Evolutionary conservation across 257 asterid genomes (phyloP).

Genomic region (Salvia rosmarinus): DNA sequence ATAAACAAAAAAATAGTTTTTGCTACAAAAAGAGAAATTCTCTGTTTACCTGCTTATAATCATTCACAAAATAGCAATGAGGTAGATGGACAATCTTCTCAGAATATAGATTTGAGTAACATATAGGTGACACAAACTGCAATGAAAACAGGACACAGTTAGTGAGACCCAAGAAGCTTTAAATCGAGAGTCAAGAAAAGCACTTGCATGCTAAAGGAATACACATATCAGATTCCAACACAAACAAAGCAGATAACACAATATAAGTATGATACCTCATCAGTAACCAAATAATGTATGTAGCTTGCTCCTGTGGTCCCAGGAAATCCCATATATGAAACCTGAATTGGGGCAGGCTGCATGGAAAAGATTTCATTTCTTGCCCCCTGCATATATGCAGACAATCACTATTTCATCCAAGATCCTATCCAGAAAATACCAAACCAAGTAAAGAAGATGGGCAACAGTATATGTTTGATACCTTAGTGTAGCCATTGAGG

Average conservation of each 20-base stretch:
- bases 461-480: slow-evolving; percentile 30
- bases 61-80: slow-evolving; percentile 97
- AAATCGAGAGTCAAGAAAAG: not conserved
- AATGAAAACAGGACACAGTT: slow-evolving; percentile 25
- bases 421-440: slow-evolving; percentile 11
- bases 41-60: slow-evolving; percentile 84
- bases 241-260: not conserved
- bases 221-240: slow-evolving; percentile 1
- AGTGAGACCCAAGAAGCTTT: not conserved
- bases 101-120: slow-evolving; percentile 82
- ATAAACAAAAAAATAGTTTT: not conserved
- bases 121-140: slow-evolving; percentile 94
- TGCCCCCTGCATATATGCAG: slow-evolving; percentile 70
- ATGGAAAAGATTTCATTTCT: slow-evolving; percentile 98
- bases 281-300: slow-evolving; percentile 92
- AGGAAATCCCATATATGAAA: slow-evolving; percentile 99
- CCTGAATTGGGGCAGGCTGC: slow-evolving; percentile 99
- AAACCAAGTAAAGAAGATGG: slow-evolving; percentile 21
- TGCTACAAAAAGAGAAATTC: not conserved
- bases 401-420: slow-evolving; percentile 20
- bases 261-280: slow-evolving; percentile 60
- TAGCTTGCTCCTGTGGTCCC: slow-evolving; percentile 97
- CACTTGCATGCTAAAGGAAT: not conserved
- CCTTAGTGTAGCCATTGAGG: slow-evolving; percentile 99
- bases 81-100: slow-evolving; percentile 97